These are phyloP conservation scores for Arthroderma uncinatum DNA, from an alignment of 2,329 filamentous ascomycete species.

Conservation along the genomic window DNA sequence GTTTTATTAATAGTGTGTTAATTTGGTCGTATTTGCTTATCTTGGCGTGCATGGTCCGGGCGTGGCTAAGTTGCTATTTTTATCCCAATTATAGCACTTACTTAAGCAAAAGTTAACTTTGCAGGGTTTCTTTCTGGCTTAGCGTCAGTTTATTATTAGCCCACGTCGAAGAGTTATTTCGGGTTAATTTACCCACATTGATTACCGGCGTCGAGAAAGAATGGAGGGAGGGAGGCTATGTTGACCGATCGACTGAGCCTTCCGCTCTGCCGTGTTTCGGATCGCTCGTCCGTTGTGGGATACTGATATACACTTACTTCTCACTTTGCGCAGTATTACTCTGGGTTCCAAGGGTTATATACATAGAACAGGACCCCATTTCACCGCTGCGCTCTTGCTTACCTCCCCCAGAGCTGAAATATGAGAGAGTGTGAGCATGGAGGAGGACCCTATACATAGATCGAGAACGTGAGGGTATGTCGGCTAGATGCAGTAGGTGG, in stretches of 20 bases:
- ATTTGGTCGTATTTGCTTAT: neutral
- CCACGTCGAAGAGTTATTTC: neutral
- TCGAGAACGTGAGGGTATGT: neutral
- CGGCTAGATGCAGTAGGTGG: neutral
- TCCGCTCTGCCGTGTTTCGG: neutral
- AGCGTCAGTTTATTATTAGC: slow-evolving; percentile 1
- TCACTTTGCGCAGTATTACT: neutral
- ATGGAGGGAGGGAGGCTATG: neutral
- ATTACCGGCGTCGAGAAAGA: neutral
- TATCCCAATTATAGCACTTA: neutral
- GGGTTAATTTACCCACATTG: neutral
- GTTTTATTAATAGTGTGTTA: neutral
- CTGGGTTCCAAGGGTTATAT: neutral
- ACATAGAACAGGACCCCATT: neutral
- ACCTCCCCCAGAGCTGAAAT: neutral
- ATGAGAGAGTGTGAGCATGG: neutral
- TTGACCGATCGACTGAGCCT: neutral
- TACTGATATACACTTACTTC: neutral
- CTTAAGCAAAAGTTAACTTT: neutral
- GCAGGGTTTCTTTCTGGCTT: neutral
- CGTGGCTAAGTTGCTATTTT: neutral
- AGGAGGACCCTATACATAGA: neutral
- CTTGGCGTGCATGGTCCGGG: neutral
- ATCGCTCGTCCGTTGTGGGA: no score
- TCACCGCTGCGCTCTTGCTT: neutral